phyloP scores from a whole-genome alignment of 805 yeast species.

The Suhomyces canberraensis region DNA sequence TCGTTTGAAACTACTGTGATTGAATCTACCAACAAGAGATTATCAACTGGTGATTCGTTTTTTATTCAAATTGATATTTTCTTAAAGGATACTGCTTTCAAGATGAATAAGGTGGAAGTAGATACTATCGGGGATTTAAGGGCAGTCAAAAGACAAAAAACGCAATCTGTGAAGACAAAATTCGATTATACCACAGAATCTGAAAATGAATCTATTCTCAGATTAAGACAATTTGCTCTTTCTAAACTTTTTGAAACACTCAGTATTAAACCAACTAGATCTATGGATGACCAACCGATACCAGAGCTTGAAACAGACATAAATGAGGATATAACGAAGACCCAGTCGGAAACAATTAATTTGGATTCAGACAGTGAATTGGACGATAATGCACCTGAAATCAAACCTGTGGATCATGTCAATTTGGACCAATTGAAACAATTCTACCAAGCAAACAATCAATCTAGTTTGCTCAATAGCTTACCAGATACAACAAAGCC shows the following conservation, averaged over 20 bases:
- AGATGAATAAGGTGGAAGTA: conserved; percentile 7
- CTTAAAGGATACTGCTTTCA: conserved; percentile 41
- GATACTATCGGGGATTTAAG: conserved; percentile 9
- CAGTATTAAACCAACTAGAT: conserved; percentile 25
- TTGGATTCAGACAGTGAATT: conserved; percentile 9
- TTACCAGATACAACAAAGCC: conserved; percentile 64
- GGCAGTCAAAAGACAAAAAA: conserved; percentile 19
- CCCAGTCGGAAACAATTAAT: conserved; percentile 7
- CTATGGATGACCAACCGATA: conserved; percentile 7
- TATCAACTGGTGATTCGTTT: conserved; percentile 76
- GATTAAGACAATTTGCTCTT: conserved; percentile 56
- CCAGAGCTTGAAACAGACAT: conserved; percentile 9
- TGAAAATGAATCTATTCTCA: conserved; percentile 46
- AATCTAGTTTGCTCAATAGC: conserved; percentile 50
- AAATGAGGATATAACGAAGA: neutral
- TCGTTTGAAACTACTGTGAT: conserved; percentile 56
- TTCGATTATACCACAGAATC: conserved; percentile 44
- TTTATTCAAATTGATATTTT: conserved; percentile 66
- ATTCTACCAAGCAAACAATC: conserved; percentile 70
- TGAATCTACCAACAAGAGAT: conserved; percentile 48
- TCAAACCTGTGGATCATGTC: conserved; percentile 38
- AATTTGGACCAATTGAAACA: conserved; percentile 71
- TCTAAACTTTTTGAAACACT: conserved; percentile 54
- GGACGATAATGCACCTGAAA: conserved; percentile 18
- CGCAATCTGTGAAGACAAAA: conserved; percentile 11